Conservation (phyloP, 2,329 filamentous ascomycete species). For the Alternaria brassicicola region DNA sequence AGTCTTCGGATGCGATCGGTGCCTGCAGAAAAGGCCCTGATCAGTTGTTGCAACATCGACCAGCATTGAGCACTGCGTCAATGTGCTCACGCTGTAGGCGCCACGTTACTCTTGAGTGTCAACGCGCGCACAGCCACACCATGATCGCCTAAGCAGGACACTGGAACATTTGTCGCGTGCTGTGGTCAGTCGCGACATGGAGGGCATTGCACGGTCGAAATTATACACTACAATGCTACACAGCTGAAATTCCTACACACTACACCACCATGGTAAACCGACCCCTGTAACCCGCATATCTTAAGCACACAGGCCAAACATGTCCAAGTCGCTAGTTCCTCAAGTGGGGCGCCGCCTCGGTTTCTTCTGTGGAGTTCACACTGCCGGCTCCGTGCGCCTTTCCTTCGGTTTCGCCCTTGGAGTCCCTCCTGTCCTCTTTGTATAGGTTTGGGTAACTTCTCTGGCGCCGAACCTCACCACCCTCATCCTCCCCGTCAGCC, state of each 20-base stretch:
- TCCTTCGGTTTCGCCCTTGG: conserved; percentile 11
- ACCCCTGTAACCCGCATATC: background rate
- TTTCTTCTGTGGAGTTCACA: background rate
- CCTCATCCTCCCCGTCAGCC: conserved; percentile 23
- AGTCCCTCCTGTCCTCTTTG: conserved; percentile 25
- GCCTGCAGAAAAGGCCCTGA: background rate
- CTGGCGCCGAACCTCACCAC: conserved; percentile 40
- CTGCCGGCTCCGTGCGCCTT: background rate
- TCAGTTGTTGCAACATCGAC: background rate
- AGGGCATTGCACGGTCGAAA: background rate
- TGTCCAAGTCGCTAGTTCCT: background rate
- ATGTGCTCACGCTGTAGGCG: background rate
- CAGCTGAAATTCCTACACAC: background rate
- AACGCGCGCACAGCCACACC: conserved; percentile 7
- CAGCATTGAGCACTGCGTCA: background rate
- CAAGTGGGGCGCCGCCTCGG: background rate
- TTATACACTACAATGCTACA: background rate
- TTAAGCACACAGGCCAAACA: background rate
- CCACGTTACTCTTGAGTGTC: background rate
- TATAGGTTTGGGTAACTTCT: conserved; percentile 48
- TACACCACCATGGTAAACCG: background rate
- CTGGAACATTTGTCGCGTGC: background rate
- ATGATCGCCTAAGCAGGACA: background rate
- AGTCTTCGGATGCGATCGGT: conserved; percentile 3
- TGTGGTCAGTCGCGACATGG: background rate